Evolutionary conservation across 1,139 yeast genomes (phyloP).

Genomic region (Geotrichum carabidarum): DNA sequence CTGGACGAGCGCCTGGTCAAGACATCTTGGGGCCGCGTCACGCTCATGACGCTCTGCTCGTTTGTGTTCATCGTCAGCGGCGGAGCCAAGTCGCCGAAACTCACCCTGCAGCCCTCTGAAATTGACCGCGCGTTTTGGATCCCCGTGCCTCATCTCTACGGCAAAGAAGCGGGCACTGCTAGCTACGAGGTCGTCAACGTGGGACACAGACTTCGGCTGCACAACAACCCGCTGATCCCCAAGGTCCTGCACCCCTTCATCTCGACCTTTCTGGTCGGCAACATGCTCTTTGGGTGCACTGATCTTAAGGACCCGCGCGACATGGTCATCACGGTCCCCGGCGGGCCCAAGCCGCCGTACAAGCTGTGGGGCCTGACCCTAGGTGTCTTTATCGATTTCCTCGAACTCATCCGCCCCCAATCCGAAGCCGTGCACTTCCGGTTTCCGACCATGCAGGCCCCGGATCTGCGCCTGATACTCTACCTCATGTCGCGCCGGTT

Average conservation of each 20-base stretch:
- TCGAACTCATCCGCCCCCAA: constrained; percentile 31
- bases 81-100: constrained; percentile 19
- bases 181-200: constrained; percentile 29
- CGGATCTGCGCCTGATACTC: constrained; percentile 23
- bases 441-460: constrained; percentile 25
- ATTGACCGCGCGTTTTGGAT: constrained; percentile 41
- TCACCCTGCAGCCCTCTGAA: constrained; percentile 35
- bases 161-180: constrained; percentile 18
- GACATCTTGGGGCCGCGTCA: constrained; percentile 36
- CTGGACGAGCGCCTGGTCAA: constrained; percentile 37
- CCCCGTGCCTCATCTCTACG: constrained; percentile 32
- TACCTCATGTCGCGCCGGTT: constrained; percentile 12
- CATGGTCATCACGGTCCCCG: constrained; percentile 12
- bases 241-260: constrained; percentile 22
- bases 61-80: constrained; percentile 33
- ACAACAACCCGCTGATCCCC: constrained; percentile 23
- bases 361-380: constrained; percentile 41
- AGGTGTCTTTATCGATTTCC: constrained; percentile 35
- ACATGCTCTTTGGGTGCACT: constrained; percentile 35
- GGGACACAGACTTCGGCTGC: constrained; percentile 28
- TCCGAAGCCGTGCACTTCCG: constrained; percentile 15
- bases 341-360: constrained; percentile 28
- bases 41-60: constrained; percentile 38
- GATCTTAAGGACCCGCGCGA: constrained; percentile 27
- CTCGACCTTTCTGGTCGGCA: constrained; percentile 29